A percentile compares a stretch with the other conserved stretches of the same genome.
Evolutionary conservation across 2,329 filamentous ascomycete genomes (phyloP).

Genomic region (Penicillium sp.): DNA sequence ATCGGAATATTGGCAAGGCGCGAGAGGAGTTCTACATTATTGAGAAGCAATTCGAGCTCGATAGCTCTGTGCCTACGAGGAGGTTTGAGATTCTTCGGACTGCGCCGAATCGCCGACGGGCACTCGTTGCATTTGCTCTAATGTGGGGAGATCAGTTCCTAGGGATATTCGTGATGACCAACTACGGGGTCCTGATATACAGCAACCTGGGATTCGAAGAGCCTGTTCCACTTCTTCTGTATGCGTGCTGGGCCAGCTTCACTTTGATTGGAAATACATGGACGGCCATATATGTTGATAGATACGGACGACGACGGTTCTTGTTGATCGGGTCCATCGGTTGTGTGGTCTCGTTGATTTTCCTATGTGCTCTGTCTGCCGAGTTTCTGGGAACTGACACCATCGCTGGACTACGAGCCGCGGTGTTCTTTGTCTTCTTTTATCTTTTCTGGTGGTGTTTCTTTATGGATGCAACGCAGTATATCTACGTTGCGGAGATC

Average conservation of each 20-base stretch:
- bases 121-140: conserved; percentile 38
- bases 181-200: conserved; percentile 42
- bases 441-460: conserved; percentile 40
- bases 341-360: conserved; percentile 30
- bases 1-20: conserved; percentile 32
- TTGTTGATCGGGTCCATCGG: conserved; percentile 36
- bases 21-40: conserved; percentile 43
- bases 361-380: conserved; percentile 34
- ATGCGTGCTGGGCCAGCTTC: conserved; percentile 37
- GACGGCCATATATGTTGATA: conserved; percentile 40
- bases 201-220: conserved; percentile 36
- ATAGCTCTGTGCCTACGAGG: conserved; percentile 32
- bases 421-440: conserved; percentile 41
- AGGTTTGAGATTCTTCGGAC: conserved; percentile 43
- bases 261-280: conserved; percentile 40
- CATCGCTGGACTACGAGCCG: conserved; percentile 32
- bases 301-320: conserved; percentile 35
- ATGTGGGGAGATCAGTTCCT: conserved; percentile 40
- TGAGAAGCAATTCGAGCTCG: conserved; percentile 42
- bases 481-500: conserved; percentile 40
- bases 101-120: conserved; percentile 37
- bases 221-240: conserved; percentile 37
- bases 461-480: conserved; percentile 43
- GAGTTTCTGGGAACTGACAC: conserved; percentile 33
- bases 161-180: conserved; percentile 32